Percentiles rank a stretch among this genome's conserved stretches.
Evolutionary conservation across 352 stramenopile genomes (phyloP).

Genomic region (Pythium angustatum): DNA sequence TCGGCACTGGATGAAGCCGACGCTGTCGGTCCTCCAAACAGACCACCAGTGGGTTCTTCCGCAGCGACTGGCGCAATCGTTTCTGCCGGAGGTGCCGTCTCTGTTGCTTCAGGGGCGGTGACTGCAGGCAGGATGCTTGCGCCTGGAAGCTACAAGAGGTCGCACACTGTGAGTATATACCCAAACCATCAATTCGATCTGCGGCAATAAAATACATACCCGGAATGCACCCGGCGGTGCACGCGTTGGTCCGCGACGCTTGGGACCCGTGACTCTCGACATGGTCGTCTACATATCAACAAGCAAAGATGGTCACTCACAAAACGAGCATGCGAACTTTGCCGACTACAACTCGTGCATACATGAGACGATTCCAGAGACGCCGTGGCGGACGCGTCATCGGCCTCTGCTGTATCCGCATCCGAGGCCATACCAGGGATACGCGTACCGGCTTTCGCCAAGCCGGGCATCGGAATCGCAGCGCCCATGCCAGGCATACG

Average conservation of each 20-base stretch:
- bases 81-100: not conserved
- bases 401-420: slow-evolving; percentile 19
- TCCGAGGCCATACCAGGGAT: slow-evolving; percentile 61
- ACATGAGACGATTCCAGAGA: slow-evolving; percentile 68
- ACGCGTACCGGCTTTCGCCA: slow-evolving; percentile 65
- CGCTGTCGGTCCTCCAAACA: slow-evolving; percentile 16
- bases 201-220: slow-evolving; percentile 44
- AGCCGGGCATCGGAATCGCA: slow-evolving; percentile 80
- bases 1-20: slow-evolving; percentile 6
- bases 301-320: not conserved
- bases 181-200: too few relatives aligned
- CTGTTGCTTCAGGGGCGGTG: not conserved
- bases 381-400: slow-evolving; percentile 30
- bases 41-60: not conserved
- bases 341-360: too few relatives aligned
- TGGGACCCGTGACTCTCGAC: slow-evolving; percentile 70
- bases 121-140: not conserved
- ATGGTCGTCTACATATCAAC: slow-evolving; percentile 65
- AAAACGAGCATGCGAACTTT: too few relatives aligned
- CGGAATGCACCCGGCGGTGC: slow-evolving; percentile 64
- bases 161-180: too few relatives aligned
- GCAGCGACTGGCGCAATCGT: not conserved
- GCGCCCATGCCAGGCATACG: slow-evolving; percentile 81
- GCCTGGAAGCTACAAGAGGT: slow-evolving; percentile 3
- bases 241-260: slow-evolving; percentile 70